Base-by-base conservation (phyloP, 2,329 filamentous ascomycete species). In the Moelleriella libera region DNA sequence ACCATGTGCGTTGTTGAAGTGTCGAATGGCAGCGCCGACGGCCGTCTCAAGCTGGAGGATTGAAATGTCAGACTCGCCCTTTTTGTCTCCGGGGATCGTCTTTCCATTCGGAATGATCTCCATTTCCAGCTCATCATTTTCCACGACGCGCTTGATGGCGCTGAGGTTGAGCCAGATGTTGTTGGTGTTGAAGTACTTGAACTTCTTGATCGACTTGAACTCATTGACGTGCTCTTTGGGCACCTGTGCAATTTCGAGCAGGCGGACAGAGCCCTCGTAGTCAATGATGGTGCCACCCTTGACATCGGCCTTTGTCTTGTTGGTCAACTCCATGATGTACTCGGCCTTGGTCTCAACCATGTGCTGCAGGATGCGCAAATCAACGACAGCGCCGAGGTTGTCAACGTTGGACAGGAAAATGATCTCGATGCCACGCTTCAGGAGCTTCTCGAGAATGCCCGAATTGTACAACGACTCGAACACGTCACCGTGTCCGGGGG, bases 181-280 rank as follows among this genome's bases (percentile, higher is more conserved):
- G 85, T 98, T 98, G 70, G 92, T 98, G 82, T 98, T 98, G 84
- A 98, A 98, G 82, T 98, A 98, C 80, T 94, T 96, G 85, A 98
- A 98, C 80, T 98, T 98, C 84, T 98, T 98, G 78, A 98, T 98
- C 45, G 89, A 96, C 83, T 98, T 98, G 87, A 98, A 98, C 75
- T 98, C 92, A 73, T 98, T 97, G 67, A 92, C 87, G 72, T 98
- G 92, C 76, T 98, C 88, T 82, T 97, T 98, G 70, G 92, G 92
- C 37, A 98, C 92, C 76, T 98, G 92, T 11, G 92, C 92, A 60
- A 98, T 96, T 75, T 98, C 92, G 47, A 98, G 85, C 56, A 98
- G 84, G 63, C 92, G 89, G 58, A 94, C 90, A 49, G 86, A 89
- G 62, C 90, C 90, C 67, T 98, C 92, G 71, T 96, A 96, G 74